phyloP scores from a whole-genome alignment of 306 rosid species.

The Prunus kanzakura region DNA sequence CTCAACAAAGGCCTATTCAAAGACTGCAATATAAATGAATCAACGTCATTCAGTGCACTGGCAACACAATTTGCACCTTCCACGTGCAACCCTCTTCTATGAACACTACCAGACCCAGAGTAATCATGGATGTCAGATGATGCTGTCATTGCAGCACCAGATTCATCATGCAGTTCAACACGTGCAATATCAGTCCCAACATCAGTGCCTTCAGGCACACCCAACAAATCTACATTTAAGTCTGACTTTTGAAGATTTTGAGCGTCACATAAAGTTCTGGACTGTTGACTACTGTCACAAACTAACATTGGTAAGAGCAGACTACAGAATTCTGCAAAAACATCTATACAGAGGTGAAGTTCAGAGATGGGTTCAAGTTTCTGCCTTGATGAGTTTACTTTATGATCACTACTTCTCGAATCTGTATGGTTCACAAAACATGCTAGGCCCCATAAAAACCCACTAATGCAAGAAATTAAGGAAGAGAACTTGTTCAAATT shows the following conservation, averaged over 20 bases:
- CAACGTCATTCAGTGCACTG: slow-evolving; percentile 42
- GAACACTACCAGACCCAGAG: slow-evolving; percentile 23
- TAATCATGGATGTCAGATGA: slow-evolving; percentile 33
- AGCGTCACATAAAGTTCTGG: slow-evolving; percentile 33
- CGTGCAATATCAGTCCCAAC: slow-evolving; percentile 31
- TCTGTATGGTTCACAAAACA: slow-evolving; percentile 38
- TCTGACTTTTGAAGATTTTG: slow-evolving; percentile 29
- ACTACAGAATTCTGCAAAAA: slow-evolving; percentile 40
- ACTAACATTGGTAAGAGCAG: slow-evolving; percentile 45
- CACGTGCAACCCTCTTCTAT: slow-evolving; percentile 25
- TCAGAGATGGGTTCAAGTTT: slow-evolving; percentile 39
- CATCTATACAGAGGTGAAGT: slow-evolving; percentile 46
- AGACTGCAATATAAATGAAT: slow-evolving; percentile 41
- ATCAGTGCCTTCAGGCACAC: slow-evolving; percentile 12
- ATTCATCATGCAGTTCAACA: slow-evolving; percentile 18
- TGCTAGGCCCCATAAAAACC: slow-evolving; percentile 72
- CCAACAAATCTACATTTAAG: slow-evolving; percentile 12
- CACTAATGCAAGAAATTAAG: slow-evolving; percentile 61
- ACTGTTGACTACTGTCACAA: slow-evolving; percentile 32
- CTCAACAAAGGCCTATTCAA: slow-evolving; percentile 53
- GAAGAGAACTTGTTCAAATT: slow-evolving; percentile 54
- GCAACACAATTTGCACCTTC: slow-evolving; percentile 38
- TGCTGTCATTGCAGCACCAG: slow-evolving; percentile 29
- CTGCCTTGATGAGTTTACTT: slow-evolving; percentile 34
- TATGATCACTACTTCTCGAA: slow-evolving; percentile 28